phyloP scores from a whole-genome alignment of 306 rosid species.

The Quercus robur region DNA sequence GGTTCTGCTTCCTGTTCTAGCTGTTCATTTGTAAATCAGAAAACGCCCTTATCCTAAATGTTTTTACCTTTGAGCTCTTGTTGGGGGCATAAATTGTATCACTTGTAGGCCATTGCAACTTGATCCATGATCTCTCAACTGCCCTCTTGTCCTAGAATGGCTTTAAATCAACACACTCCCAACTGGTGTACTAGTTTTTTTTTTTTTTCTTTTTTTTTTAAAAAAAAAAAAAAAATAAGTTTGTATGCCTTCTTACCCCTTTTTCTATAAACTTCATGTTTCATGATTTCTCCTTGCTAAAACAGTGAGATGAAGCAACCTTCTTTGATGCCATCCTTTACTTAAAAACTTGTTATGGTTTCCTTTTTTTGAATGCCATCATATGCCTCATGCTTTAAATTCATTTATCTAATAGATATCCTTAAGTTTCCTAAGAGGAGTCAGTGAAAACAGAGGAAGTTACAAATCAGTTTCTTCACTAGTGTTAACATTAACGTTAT shows the following conservation, averaged over 20 bases:
- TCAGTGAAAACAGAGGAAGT: not conserved
- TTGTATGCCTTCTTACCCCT: not conserved
- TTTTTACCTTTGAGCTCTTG: not conserved
- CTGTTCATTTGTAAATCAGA: not conserved
- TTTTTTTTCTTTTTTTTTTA: not conserved
- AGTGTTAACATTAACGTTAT: not conserved
- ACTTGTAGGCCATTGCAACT: not conserved
- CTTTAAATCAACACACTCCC: not conserved
- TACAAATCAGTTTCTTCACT: not conserved
- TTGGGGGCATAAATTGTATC: conserved; percentile 2
- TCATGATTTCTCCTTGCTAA: not conserved
- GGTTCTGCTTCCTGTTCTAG: conserved; percentile 5
- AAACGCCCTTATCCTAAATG: not conserved
- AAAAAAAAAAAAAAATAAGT: too few species aligned
- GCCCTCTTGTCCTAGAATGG: not conserved
- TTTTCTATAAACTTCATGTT: not conserved
- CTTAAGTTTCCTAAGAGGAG: not conserved
- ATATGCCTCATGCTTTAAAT: not conserved
- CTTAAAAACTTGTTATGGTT: not conserved
- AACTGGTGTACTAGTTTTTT: not conserved
- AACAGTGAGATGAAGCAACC: not conserved
- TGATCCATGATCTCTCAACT: not conserved
- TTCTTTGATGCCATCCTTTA: not conserved
- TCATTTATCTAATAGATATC: not conserved
- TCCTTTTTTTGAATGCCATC: not conserved